Conservation (phyloP, 2,329 filamentous ascomycete genomes). For the Blastomyces silverae region DNA sequence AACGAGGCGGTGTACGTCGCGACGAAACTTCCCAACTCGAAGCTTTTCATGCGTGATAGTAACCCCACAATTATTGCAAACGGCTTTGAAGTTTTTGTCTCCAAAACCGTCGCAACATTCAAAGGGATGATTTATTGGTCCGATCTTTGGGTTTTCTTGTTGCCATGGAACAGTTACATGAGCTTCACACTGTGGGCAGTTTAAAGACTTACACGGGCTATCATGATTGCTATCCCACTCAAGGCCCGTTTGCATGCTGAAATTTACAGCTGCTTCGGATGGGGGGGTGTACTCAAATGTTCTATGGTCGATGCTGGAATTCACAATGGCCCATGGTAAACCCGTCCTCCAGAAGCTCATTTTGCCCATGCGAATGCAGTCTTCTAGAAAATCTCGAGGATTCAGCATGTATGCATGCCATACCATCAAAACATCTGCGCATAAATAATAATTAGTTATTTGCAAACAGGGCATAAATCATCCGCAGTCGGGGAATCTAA, state of each 20-base stretch:
- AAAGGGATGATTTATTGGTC: conserved; percentile 25
- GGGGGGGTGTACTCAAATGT: conserved; percentile 52
- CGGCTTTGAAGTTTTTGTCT: conserved; percentile 43
- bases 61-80: conserved; percentile 49
- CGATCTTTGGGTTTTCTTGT: conserved; percentile 27
- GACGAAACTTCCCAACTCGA: conserved; percentile 55
- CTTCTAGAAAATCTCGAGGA: conserved; percentile 65
- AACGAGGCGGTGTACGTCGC: conserved; percentile 49
- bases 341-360: conserved; percentile 54
- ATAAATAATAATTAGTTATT: not conserved
- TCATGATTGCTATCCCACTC: conserved; percentile 57
- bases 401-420: conserved; percentile 77
- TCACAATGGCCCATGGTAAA: conserved; percentile 59
- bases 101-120: conserved; percentile 29
- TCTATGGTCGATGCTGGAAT: conserved; percentile 51
- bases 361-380: conserved; percentile 56
- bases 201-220: conserved; percentile 41
- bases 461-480: not conserved
- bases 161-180: conserved; percentile 54
- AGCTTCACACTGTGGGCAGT: conserved; percentile 51
- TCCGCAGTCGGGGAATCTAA: conserved; percentile 31
- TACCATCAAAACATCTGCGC: conserved; percentile 65
- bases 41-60: conserved; percentile 53
- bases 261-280: conserved; percentile 41
- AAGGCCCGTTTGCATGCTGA: conserved; percentile 45